These are phyloP conservation scores for Vanderwaltozyma yarrowii DNA, from an alignment of 805 yeast genomes.

Conservation along the genomic window DNA sequence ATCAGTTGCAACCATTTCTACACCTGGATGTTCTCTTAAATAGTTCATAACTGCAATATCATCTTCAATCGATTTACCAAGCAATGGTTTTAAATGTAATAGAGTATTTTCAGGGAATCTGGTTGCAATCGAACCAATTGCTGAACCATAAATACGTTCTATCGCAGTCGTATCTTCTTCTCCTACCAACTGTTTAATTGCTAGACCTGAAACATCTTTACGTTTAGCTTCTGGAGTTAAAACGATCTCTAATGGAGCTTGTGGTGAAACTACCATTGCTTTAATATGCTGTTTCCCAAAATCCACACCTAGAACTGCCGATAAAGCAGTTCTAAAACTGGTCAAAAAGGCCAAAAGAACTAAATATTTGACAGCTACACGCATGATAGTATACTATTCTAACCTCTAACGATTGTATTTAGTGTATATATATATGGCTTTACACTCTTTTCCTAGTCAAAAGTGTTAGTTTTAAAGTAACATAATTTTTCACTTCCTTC, in stretches of 20 bases:
- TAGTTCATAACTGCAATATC: constrained; percentile 41
- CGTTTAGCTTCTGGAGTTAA: constrained; percentile 86
- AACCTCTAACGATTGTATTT: too few relatives aligned
- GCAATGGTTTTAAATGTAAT: constrained; percentile 54
- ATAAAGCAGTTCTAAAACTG: constrained; percentile 9
- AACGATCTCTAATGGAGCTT: constrained; percentile 77
- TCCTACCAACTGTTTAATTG: constrained; percentile 38
- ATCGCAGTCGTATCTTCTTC: constrained; percentile 31
- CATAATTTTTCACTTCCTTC: too few relatives aligned
- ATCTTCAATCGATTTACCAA: constrained; percentile 48
- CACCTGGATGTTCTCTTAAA: constrained; percentile 49
- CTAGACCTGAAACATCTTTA: constrained; percentile 75
- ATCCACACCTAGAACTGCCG: constrained; percentile 80
- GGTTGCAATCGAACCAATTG: constrained; percentile 58
- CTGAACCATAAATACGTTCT: constrained; percentile 70
- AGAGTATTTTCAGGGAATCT: constrained; percentile 66
- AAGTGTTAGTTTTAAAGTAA: too few relatives aligned
- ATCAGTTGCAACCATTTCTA: constrained; percentile 34
- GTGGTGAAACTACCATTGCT: constrained; percentile 84
- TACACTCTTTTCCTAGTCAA: too few relatives aligned
- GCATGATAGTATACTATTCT: background rate
- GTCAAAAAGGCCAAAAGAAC: too few relatives aligned
- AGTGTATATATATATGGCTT: too few relatives aligned
- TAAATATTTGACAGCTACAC: too few relatives aligned
- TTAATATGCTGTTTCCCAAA: constrained; percentile 82